A percentile compares a stretch with the other conserved stretches of the same genome.
phyloP scores from a whole-genome alignment of 1,284 basidiomycete species.

The Porphyrellus sp. region DNA sequence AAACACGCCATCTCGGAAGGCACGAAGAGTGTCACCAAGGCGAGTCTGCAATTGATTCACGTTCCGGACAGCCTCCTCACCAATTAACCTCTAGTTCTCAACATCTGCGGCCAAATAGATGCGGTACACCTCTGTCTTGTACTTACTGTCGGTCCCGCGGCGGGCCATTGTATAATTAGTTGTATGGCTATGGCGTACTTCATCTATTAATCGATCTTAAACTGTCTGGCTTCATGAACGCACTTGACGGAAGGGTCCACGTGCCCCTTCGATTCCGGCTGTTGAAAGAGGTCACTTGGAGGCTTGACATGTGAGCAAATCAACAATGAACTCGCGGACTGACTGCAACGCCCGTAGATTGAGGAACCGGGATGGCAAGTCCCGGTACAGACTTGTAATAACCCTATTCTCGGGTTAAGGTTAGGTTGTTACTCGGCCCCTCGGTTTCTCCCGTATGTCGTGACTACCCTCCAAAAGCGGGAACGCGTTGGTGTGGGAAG shows the following conservation, averaged over 20 bases:
- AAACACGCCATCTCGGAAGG: conserved; percentile 77
- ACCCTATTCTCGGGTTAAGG: not conserved
- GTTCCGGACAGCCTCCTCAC: conserved; percentile 10
- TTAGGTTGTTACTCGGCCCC: not conserved
- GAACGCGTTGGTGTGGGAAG: not conserved
- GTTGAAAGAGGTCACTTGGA: too few species aligned
- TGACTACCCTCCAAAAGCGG: not conserved
- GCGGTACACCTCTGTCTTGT: not conserved
- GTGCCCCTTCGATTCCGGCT: too few species aligned
- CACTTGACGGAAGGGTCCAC: too few species aligned
- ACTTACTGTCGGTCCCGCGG: conserved; percentile 8
- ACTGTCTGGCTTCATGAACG: not conserved
- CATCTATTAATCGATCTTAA: conserved; percentile 30
- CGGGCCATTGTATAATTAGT: conserved; percentile 33
- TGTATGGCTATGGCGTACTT: conserved; percentile 32
- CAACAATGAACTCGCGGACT: too few species aligned
- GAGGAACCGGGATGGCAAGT: too few species aligned
- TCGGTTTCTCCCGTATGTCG: not conserved
- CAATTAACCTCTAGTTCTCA: conserved; percentile 35
- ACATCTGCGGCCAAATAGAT: conserved; percentile 42
- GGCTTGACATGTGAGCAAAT: too few species aligned
- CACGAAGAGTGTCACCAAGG: conserved; percentile 54
- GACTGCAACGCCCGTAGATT: too few species aligned
- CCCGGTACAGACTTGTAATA: too few species aligned
- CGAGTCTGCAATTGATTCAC: conserved; percentile 18